Percentiles rank a stretch among this genome's conserved stretches.
Evolutionary conservation across 345 rosid species (phyloP).

Genomic region (Raphanus raphanistrum): DNA sequence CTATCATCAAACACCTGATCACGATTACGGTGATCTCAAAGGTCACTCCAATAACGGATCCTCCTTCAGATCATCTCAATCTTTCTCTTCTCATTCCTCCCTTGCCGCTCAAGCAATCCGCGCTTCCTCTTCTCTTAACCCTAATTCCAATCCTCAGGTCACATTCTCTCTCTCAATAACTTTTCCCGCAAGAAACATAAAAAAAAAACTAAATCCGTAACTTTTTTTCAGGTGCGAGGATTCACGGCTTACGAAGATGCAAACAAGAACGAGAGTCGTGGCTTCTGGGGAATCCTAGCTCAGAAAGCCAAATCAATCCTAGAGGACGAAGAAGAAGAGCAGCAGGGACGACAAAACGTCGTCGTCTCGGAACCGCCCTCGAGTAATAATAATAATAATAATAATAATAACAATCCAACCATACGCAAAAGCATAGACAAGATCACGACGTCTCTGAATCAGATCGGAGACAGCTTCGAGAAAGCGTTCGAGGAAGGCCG

Average conservation of each 20-base stretch:
- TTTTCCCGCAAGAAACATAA: not conserved
- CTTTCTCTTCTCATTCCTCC: constrained; percentile 47
- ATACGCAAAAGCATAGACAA: constrained; percentile 73
- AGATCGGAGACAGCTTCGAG: constrained; percentile 84
- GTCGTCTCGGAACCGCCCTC: constrained; percentile 39
- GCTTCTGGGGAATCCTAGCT: constrained; percentile 87
- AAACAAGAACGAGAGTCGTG: constrained; percentile 43
- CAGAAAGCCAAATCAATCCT: constrained; percentile 83
- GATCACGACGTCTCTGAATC: constrained; percentile 74
- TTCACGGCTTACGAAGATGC: constrained; percentile 63
- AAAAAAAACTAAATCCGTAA: not conserved
- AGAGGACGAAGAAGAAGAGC: constrained; percentile 65
- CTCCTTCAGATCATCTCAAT: constrained; percentile 43
- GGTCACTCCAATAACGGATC: constrained; percentile 36
- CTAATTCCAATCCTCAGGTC: constrained; percentile 45
- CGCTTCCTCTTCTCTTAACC: constrained; percentile 46
- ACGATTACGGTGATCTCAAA: constrained; percentile 28
- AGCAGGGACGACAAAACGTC: constrained; percentile 11
- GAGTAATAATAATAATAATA: constrained; percentile 24
- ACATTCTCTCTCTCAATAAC: not conserved
- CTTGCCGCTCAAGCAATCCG: constrained; percentile 89
- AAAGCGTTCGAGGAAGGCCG: constrained; percentile 92
- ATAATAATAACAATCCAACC: constrained; percentile 36
- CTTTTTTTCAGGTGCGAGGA: constrained; percentile 44
- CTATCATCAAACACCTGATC: constrained; percentile 42